Base-by-base conservation (phyloP, 352 stramenopile genomes). In the Phytophthora fragariae region DNA sequence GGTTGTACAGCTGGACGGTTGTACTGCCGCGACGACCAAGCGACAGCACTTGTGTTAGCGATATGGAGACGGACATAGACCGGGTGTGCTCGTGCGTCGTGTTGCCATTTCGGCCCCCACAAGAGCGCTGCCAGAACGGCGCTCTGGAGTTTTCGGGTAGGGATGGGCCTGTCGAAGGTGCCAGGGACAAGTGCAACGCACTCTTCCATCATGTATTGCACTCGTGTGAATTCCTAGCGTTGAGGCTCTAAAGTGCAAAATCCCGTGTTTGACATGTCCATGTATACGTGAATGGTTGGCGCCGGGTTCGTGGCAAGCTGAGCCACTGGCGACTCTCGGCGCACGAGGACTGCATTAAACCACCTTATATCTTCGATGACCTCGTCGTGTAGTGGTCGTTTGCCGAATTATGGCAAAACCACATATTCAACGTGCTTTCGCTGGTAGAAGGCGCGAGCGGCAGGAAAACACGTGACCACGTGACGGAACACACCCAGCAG, bases 41-140 rank as follows among this genome's bases (percentile, higher is more conserved):
- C 19, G 0, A 77, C 64, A 3, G 64, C 64, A 15, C 59, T 67
- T 2, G 41, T 70, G 52, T 73, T 77, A 41, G 73, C 64, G 24
- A 77, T 70, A 12, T 68, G 58, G 58, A 73, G 53, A 11, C 35
- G 12, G 8, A 41, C 35, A 11, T 41, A 41, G 12, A 41, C 24
- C 35, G 35, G 35, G 35, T 41, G 2, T 27, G 24, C 24, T 27
- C 24, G 24, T 27, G 24, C 24, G 24, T 27, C 24, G 24, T 27
- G 24, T 27, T 27, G 24, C 24, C 24, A 27, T 27, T 27, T 27
- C 24, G 2, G 24, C 9, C 35, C 35, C 35, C 35, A 41, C 8
- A 14, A 7, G 35, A 41, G 35, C 8, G 12, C 35, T 24, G 69
- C 65, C 0, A 75, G 29, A 0, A 72, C 62, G 1, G 69, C 62